A percentile compares a stretch with the other conserved stretches of the same genome.
These are phyloP conservation scores for Ogataea haglerorum DNA, from an alignment of 805 yeast genomes.

Conservation along the genomic window DNA sequence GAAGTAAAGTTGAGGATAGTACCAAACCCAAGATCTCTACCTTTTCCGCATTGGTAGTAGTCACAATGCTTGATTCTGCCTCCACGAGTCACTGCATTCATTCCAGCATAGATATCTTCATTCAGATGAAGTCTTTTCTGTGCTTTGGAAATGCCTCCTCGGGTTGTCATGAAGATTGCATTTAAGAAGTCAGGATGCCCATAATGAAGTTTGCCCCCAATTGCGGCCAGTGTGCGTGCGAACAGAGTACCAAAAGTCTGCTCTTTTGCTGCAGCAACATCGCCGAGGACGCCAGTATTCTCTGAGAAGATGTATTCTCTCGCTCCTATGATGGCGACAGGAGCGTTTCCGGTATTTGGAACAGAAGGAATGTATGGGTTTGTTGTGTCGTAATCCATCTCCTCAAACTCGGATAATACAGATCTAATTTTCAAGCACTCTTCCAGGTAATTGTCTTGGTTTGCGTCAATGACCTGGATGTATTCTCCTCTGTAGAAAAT, in stretches of 20 bases:
- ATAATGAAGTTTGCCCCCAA: slow-evolving; percentile 92
- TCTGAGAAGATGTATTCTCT: slow-evolving; percentile 94
- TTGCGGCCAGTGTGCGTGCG: slow-evolving; percentile 88
- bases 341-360: slow-evolving; percentile 38
- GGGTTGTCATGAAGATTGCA: slow-evolving; percentile 86
- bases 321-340: slow-evolving; percentile 93
- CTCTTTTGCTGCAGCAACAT: slow-evolving; percentile 96
- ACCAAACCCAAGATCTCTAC: slow-evolving; percentile 91
- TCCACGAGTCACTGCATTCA: slow-evolving; percentile 83
- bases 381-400: slow-evolving; percentile 48
- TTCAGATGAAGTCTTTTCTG: slow-evolving; percentile 90
- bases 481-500: slow-evolving; percentile 92
- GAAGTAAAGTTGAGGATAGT: slow-evolving; percentile 91
- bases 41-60: slow-evolving; percentile 95
- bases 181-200: slow-evolving; percentile 97
- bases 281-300: slow-evolving; percentile 88
- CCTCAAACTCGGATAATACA: slow-evolving; percentile 88
- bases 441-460: slow-evolving; percentile 92
- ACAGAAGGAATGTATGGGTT: slow-evolving; percentile 57
- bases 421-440: slow-evolving; percentile 90
- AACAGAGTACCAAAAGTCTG: slow-evolving; percentile 95
- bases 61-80: slow-evolving; percentile 95
- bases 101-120: slow-evolving; percentile 96
- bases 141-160: slow-evolving; percentile 95
- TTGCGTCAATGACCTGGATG: slow-evolving; percentile 92